Percentiles rank a stretch among this genome's conserved stretches.
phyloP scores from a whole-genome alignment of 495 filamentous ascomycete species.

The Trichoderma orchidacearum region DNA sequence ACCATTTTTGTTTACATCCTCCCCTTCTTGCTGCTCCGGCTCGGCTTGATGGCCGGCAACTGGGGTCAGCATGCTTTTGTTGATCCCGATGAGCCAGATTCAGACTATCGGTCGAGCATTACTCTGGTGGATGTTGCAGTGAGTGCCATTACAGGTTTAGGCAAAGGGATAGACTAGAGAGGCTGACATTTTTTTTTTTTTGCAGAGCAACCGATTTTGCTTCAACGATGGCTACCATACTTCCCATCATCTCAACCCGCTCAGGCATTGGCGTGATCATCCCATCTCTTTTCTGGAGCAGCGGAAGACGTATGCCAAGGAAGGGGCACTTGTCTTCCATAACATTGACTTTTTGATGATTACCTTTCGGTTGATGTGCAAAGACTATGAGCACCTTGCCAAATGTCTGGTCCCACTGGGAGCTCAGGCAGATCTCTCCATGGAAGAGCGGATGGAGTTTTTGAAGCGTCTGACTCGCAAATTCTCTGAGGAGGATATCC shows the following conservation, averaged over 20 bases:
- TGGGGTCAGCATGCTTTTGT: slow-evolving; percentile 70
- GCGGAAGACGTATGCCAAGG: slow-evolving; percentile 41
- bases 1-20: slow-evolving; percentile 45
- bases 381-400: slow-evolving; percentile 53
- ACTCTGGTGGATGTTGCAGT: slow-evolving; percentile 61
- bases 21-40: slow-evolving; percentile 43
- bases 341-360: slow-evolving; percentile 65
- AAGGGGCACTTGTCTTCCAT: slow-evolving; percentile 49
- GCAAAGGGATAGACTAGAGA: not conserved
- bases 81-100: slow-evolving; percentile 52
- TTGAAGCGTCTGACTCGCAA: slow-evolving; percentile 44
- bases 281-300: slow-evolving; percentile 47
- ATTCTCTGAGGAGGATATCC: slow-evolving; percentile 46
- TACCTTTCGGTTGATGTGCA: slow-evolving; percentile 42
- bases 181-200: not conserved
- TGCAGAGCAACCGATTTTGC: slow-evolving; percentile 55
- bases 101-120: slow-evolving; percentile 58
- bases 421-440: slow-evolving; percentile 35
- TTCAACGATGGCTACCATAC: slow-evolving; percentile 76
- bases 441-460: slow-evolving; percentile 49
- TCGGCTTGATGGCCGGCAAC: slow-evolving; percentile 68
- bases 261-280: slow-evolving; percentile 64
- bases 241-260: slow-evolving; percentile 62
- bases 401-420: slow-evolving; percentile 55
- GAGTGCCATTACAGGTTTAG: slow-evolving; percentile 13